These are phyloP conservation scores for Euphorbia pulcherrima DNA, from an alignment of 345 rosid genomes.

Conservation along the genomic window DNA sequence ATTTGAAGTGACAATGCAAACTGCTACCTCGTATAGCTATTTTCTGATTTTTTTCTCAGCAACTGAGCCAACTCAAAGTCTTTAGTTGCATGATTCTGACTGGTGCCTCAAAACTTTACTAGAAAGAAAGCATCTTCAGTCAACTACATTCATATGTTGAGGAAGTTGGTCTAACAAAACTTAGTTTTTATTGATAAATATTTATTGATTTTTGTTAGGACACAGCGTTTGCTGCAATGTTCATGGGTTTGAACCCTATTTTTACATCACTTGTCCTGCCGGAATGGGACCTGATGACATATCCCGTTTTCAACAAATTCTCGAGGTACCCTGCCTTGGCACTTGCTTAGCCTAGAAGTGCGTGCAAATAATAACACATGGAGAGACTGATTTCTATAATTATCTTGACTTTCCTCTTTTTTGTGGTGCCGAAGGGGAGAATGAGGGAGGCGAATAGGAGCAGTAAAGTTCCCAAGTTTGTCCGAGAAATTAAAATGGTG, in stretches of 20 bases:
- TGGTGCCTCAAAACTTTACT: neutral
- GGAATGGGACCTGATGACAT: conserved; percentile 96
- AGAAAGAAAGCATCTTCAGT: neutral
- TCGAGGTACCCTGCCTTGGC: conserved; percentile 58
- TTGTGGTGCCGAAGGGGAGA: conserved; percentile 48
- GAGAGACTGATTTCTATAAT: neutral
- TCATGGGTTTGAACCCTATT: conserved; percentile 97
- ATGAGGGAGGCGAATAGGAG: conserved; percentile 74
- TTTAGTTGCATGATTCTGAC: neutral
- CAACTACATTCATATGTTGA: neutral
- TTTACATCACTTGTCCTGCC: conserved; percentile 77
- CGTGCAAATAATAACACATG: too few relatives aligned
- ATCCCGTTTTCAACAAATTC: conserved; percentile 65
- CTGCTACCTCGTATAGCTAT: neutral
- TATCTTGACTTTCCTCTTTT: conserved; percentile 6
- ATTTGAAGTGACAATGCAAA: neutral
- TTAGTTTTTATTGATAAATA: neutral
- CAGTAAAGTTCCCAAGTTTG: conserved; percentile 52
- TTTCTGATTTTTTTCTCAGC: neutral
- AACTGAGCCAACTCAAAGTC: neutral
- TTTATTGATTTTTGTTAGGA: conserved; percentile 36
- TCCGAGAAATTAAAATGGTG: conserved; percentile 63
- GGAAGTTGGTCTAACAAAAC: neutral
- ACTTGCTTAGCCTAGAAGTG: neutral
- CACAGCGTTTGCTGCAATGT: conserved; percentile 90